Percentiles rank a stretch among this genome's conserved stretches.
Conservation (phyloP, 2,329 filamentous ascomycete genomes). For the Aspergillus melleus region DNA sequence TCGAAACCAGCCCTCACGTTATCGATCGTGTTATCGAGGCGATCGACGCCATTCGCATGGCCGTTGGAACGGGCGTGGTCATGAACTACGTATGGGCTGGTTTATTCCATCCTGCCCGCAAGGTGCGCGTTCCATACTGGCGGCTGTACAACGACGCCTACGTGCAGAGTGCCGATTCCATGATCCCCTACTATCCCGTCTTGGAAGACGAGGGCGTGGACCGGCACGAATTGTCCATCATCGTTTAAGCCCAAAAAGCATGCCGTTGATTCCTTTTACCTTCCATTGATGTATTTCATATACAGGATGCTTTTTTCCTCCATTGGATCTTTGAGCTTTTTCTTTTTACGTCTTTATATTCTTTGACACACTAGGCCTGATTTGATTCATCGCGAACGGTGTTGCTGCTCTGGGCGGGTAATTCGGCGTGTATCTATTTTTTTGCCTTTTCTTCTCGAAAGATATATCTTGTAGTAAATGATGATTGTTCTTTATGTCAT, state of each 20-base stretch:
- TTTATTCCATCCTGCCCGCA: slow-evolving; percentile 92
- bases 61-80: slow-evolving; percentile 85
- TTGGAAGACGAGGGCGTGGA: slow-evolving; percentile 78
- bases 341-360: not conserved
- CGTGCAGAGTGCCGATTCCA: slow-evolving; percentile 86
- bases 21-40: slow-evolving; percentile 98
- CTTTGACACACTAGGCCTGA: slow-evolving; percentile 7
- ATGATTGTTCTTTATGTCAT: slow-evolving; percentile 1
- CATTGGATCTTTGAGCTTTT: not conserved
- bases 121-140: slow-evolving; percentile 95
- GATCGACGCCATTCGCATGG: slow-evolving; percentile 92
- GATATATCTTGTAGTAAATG: slow-evolving; percentile 11
- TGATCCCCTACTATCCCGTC: slow-evolving; percentile 94
- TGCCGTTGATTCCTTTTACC: slow-evolving; percentile 13
- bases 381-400: slow-evolving; percentile 12
- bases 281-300: slow-evolving; percentile 22
- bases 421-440: slow-evolving; percentile 12
- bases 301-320: not conserved
- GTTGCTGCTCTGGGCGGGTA: slow-evolving; percentile 12
- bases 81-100: slow-evolving; percentile 99
- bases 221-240: slow-evolving; percentile 77
- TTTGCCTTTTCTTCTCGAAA: not conserved
- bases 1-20: slow-evolving; percentile 96
- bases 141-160: slow-evolving; percentile 96
- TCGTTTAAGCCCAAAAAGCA: slow-evolving; percentile 58